Percentiles rank a stretch among this genome's conserved stretches.
Conservation (phyloP, 2,329 filamentous ascomycete species). For the Helicocarpus griseus region DNA sequence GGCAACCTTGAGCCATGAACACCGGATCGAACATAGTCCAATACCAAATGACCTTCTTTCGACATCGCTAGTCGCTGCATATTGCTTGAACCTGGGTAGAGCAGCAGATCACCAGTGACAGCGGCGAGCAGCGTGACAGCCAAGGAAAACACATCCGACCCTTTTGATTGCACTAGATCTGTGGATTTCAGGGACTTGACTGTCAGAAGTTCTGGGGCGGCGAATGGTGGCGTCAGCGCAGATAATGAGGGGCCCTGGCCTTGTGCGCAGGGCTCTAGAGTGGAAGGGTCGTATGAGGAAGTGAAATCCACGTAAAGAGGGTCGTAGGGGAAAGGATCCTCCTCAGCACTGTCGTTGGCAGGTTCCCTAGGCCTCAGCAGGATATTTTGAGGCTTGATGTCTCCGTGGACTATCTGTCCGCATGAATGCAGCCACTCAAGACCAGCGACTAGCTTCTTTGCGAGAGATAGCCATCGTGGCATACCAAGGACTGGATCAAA, state of each 20-base stretch:
- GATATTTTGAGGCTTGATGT: constrained; percentile 40
- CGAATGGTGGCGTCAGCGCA: constrained; percentile 36
- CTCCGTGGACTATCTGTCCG: constrained; percentile 36
- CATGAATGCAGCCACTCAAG: constrained; percentile 35
- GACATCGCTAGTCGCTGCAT: constrained; percentile 36
- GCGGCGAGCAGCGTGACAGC: constrained; percentile 37
- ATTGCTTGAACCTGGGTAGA: constrained; percentile 31
- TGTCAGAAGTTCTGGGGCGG: constrained; percentile 36
- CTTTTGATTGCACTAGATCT: constrained; percentile 24
- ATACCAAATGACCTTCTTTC: constrained; percentile 33
- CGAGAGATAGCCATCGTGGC: constrained; percentile 30
- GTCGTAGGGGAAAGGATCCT: constrained; percentile 25
- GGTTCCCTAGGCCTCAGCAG: constrained; percentile 22
- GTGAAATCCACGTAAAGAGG: constrained; percentile 39
- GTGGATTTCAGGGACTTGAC: constrained; percentile 23
- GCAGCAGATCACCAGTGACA: constrained; percentile 35
- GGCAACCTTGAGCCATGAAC: constrained; percentile 30
- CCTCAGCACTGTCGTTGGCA: constrained; percentile 6
- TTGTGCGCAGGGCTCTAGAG: constrained; percentile 7
- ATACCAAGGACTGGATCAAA: constrained; percentile 36
- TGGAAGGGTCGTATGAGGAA: constrained; percentile 24
- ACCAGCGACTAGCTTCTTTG: constrained; percentile 30
- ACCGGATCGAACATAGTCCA: constrained; percentile 31
- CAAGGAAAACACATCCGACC: constrained; percentile 38
- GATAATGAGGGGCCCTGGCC: constrained; percentile 19